Evolutionary conservation across 73 alveolate species (phyloP).

Genomic region (Paramecium sonneborni): DNA sequence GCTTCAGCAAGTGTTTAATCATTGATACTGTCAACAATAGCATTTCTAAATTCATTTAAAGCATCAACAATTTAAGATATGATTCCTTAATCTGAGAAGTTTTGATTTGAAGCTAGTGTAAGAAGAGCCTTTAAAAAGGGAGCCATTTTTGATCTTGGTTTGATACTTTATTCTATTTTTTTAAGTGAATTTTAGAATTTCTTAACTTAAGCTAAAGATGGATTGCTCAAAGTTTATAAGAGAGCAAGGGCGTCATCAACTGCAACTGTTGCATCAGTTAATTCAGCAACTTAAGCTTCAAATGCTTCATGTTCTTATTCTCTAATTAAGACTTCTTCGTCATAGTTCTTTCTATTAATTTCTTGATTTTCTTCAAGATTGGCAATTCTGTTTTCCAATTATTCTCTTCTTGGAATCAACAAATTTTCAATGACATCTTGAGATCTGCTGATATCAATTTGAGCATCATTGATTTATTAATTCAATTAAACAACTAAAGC

Average conservation of each 20-base stretch:
- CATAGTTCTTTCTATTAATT: neutral
- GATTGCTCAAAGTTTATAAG: slow-evolving; percentile 1
- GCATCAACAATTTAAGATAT: slow-evolving; percentile 22
- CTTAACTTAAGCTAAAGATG: slow-evolving; percentile 27
- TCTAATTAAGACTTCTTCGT: neutral
- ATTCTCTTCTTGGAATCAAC: slow-evolving; percentile 25
- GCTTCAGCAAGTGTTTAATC: slow-evolving; percentile 37
- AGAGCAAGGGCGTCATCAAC: slow-evolving; percentile 39
- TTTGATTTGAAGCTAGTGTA: slow-evolving; percentile 33
- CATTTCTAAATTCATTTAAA: slow-evolving; percentile 49
- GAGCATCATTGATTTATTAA: slow-evolving; percentile 33
- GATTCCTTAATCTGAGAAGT: slow-evolving; percentile 30
- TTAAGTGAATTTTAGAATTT: slow-evolving; percentile 41
- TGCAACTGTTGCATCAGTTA: slow-evolving; percentile 43
- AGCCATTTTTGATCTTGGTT: slow-evolving; percentile 49
- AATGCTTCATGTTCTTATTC: slow-evolving; percentile 40
- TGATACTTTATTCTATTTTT: slow-evolving; percentile 1
- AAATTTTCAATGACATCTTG: slow-evolving; percentile 25
- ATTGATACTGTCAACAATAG: neutral
- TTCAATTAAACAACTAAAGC: neutral
- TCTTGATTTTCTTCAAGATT: neutral
- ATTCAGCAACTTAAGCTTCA: slow-evolving; percentile 24
- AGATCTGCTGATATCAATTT: slow-evolving; percentile 18
- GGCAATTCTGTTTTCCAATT: neutral
- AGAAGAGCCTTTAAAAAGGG: slow-evolving; percentile 26